Evolutionary conservation across 2,329 filamentous ascomycete genomes (phyloP), one percentile per base, ranked within the genome.

Genomic region (Talaromyces sp.): DNA sequence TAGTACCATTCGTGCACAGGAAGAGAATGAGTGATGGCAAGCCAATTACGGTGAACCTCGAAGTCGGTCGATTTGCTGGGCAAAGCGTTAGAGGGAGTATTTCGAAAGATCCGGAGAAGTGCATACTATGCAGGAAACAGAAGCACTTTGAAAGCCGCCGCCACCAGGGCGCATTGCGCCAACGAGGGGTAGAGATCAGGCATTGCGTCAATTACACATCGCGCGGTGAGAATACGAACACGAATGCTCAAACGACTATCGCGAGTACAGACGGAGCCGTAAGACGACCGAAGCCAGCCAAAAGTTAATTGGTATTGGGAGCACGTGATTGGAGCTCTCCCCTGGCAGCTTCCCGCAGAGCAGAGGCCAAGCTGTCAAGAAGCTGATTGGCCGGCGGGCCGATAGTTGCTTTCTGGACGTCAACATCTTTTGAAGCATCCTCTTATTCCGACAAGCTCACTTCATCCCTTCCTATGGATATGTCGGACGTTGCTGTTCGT

Each of bases 11-110:
- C 83, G 76, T 90, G 87, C 58, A 93, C 79, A 2, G 93, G 91
- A 21, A 98, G 83, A 65, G 90, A 96, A 78, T 96, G 84, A 4
- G 95, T 98, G 69, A 98, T 92, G 66, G 95, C 95, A 44, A 99
- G 87, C 95, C 95, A 99, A 81, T 99, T 99, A 68, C 95, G 88
- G 79, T 99, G 95, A 61, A 99, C 95, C 77, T 99, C 95, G 72
- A 99, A 99, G 77, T 99, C 95, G 69, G 95, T 99, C 5, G 95
- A 99, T 83, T 96, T 97, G 82, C 93, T 97, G 77, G 63, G 42
- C 21, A 46, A 7, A 31, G 28, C 11, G 31, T 44, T 31, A 60
- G 56, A 44, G 8, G 25, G 33, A 21, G 48, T 8, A 31, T 28
- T n/a, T 11, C 12, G 28, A 58, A 33, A 58, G 31, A 21, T 23